Evolutionary conservation across 345 rosid species (phyloP), one percentile per base, ranked within the genome.

Genomic region (Pseudoturritis turrita): DNA sequence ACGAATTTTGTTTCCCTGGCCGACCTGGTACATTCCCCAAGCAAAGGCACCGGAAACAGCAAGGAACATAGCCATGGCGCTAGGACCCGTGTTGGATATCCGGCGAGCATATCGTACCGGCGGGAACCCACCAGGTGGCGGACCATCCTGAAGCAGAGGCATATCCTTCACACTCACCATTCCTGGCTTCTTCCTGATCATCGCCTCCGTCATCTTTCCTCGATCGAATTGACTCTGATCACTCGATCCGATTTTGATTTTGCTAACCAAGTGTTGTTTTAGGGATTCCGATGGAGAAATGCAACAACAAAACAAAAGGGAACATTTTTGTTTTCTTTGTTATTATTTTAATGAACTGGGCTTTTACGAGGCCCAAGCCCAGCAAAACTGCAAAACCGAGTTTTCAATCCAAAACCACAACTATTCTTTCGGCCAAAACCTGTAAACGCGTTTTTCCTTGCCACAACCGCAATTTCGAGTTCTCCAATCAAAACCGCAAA

Each of bases 1-100:
- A 71, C 99, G 98, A 79, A 87, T 79, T 85, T 89, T 91, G 83
- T 95, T 95, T 37, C 99, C 99, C 81, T 91, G 71, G 14, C 97
- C 99, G 17, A 95, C 99, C 86, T 91, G 91, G 68, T 95, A 91
- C 96, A 95, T 89, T n/a, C 99, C 99, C 77, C 88, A 95, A 26
- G 91, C 86, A 89, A 95, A 91, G 35, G 85, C 87, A 49, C 97
- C 97, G 12, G 91, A 83, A 31, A 93, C 77, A 8, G 93, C 73
- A 28, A 95, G 87, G 60, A 95, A 91, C 33, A 95, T 89, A 41
- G 99, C 99, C 77, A 87, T 68, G 25, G 97, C 96, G 62, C 99
- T 95, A 26, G 99, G 99, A 3, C 99, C 99, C 70, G 84, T 84
- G 74, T 63, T 95, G 19, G 99, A 97, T 74, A 95, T 95, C 77